phyloP scores from a whole-genome alignment of 768 basidiomycete genomes.

The Pilatotrama ljubarskyi region DNA sequence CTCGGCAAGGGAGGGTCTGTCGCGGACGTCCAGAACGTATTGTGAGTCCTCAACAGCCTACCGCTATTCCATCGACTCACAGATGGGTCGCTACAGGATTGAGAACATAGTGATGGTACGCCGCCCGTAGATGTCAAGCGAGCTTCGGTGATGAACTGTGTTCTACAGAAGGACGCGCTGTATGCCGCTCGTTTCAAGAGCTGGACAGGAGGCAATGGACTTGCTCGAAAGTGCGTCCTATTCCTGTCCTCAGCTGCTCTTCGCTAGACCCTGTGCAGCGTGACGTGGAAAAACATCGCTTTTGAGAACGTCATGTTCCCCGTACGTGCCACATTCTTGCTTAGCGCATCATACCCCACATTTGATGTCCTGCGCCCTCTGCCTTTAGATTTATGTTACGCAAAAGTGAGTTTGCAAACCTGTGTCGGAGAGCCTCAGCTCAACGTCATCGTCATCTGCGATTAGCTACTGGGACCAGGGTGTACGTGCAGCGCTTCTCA shows the following conservation, averaged over 20 bases:
- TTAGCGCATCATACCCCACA: not conserved
- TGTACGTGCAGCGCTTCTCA: constrained; percentile 38
- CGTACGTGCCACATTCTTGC: constrained; percentile 33
- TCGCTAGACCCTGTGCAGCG: constrained; percentile 31
- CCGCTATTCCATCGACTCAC: not conserved
- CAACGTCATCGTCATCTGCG: not conserved
- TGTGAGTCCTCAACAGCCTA: constrained; percentile 39
- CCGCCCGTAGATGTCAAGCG: not conserved
- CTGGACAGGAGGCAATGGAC: constrained; percentile 62
- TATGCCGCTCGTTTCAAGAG: constrained; percentile 70
- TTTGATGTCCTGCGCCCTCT: not conserved
- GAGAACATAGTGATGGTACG: constrained; percentile 33
- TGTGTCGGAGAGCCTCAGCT: not conserved
- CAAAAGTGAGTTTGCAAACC: constrained; percentile 52
- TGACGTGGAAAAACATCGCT: constrained; percentile 59
- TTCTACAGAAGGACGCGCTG: constrained; percentile 44
- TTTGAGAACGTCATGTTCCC: constrained; percentile 57
- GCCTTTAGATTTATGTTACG: constrained; percentile 54
- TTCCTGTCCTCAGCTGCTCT: not conserved
- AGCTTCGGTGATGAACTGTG: not conserved
- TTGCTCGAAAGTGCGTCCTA: constrained; percentile 48
- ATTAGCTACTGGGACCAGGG: constrained; percentile 66
- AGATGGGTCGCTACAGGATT: constrained; percentile 17
- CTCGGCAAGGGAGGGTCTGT: constrained; percentile 42
- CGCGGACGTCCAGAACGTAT: constrained; percentile 55